Evolutionary conservation across 805 yeast species (phyloP).

Genomic region (Suhomyces vadensis): DNA sequence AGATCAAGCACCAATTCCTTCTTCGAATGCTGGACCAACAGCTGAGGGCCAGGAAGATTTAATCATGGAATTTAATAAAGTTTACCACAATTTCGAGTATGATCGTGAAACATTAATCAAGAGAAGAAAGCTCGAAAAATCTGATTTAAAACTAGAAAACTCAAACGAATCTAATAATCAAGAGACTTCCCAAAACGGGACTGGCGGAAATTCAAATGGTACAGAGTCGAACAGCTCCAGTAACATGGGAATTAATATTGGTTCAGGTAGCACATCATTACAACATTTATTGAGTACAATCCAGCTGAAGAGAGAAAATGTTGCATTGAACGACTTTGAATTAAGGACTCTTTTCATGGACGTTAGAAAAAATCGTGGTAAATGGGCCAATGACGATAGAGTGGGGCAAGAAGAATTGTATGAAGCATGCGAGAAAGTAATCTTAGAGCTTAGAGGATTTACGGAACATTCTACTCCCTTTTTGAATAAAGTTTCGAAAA

Average conservation of each 20-base stretch:
- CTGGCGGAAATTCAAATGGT: constrained; percentile 20
- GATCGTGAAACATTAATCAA: constrained; percentile 75
- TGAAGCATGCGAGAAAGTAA: constrained; percentile 96
- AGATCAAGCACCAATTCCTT: constrained; percentile 7
- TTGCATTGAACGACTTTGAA: constrained; percentile 77
- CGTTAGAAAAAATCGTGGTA: constrained; percentile 91
- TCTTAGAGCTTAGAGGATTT: constrained; percentile 81
- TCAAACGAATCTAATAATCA: constrained; percentile 18
- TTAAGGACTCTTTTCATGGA: constrained; percentile 83
- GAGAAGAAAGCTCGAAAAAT: constrained; percentile 74
- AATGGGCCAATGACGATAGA: constrained; percentile 95
- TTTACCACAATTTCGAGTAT: constrained; percentile 74
- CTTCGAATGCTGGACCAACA: constrained; percentile 10
- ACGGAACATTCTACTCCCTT: constrained; percentile 98
- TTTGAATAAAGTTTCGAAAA: constrained; percentile 89
- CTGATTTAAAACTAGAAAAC: constrained; percentile 66
- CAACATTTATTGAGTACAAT: constrained; percentile 79
- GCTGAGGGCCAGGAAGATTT: constrained; percentile 44
- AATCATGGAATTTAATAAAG: constrained; percentile 66
- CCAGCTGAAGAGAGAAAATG: constrained; percentile 74
- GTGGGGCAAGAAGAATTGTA: constrained; percentile 97
- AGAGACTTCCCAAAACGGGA: constrained; percentile 20
- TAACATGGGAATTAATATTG: constrained; percentile 35
- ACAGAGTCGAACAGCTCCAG: constrained; percentile 49
- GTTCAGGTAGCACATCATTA: constrained; percentile 46